Evolutionary conservation across 2,329 filamentous ascomycete species (phyloP).

Genomic region (Aspergillus luchuensis): DNA sequence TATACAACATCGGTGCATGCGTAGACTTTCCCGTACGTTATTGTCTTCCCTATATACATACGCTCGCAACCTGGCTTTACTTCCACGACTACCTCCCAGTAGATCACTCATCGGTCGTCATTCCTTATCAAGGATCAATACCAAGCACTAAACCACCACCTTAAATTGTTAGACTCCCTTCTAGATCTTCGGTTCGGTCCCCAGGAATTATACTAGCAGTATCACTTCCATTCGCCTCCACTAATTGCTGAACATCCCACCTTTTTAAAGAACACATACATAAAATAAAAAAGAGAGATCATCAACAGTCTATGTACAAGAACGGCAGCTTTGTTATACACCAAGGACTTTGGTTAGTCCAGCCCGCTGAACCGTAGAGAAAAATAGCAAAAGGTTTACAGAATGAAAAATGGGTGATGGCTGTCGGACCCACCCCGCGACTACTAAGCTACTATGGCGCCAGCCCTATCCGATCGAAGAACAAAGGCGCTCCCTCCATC

Average conservation of each 20-base stretch:
- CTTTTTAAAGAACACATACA: neutral
- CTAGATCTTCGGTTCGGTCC: too few species aligned
- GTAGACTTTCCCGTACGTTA: too few species aligned
- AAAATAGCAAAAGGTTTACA: neutral
- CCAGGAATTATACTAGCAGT: too few species aligned
- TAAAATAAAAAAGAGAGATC: neutral
- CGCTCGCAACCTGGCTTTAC: too few species aligned
- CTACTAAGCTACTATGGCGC: neutral
- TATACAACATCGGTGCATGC: too few species aligned
- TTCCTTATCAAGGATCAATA: too few species aligned
- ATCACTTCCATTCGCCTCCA: neutral
- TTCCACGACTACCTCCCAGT: too few species aligned
- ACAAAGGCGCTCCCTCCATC: slow-evolving; percentile 70
- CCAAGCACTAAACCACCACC: too few species aligned
- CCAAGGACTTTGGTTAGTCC: neutral
- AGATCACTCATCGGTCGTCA: too few species aligned
- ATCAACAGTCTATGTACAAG: neutral
- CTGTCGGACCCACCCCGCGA: neutral
- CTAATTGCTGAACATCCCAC: neutral
- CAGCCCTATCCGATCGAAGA: slow-evolving; percentile 61
- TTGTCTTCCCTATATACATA: too few species aligned
- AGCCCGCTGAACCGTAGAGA: neutral
- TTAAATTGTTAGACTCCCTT: too few species aligned
- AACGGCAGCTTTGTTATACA: slow-evolving; percentile 8
- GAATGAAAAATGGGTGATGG: neutral